These are phyloP conservation scores for Paxillus rubicundulus DNA, from an alignment of 768 basidiomycete genomes.

Conservation along the genomic window DNA sequence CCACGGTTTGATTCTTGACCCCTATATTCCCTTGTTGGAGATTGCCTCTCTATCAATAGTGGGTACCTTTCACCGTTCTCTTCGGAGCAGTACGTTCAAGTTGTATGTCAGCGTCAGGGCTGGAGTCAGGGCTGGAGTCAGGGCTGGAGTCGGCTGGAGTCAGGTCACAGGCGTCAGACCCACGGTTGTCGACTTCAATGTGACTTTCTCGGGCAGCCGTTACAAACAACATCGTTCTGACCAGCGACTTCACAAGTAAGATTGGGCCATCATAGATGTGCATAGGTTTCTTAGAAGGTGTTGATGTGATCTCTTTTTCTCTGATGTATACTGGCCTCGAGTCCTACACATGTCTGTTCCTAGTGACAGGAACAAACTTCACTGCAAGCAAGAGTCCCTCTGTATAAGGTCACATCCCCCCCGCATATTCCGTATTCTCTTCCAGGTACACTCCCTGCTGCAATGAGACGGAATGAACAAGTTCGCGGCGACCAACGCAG, in stretches of 20 bases:
- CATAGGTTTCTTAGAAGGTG: slow-evolving; percentile 60
- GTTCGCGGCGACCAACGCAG: background rate
- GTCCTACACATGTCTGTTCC: slow-evolving; percentile 41
- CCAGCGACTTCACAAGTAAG: slow-evolving; percentile 3
- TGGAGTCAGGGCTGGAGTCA: slow-evolving; percentile 48
- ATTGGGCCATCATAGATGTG: background rate
- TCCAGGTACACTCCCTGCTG: background rate
- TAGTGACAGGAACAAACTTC: slow-evolving; percentile 55
- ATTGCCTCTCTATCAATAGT: slow-evolving; percentile 48
- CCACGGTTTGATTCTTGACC: slow-evolving; percentile 55
- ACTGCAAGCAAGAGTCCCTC: slow-evolving; percentile 50
- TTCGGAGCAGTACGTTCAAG: slow-evolving; percentile 56
- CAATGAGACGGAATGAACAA: background rate
- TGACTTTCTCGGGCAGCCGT: slow-evolving; percentile 42
- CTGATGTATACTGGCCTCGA: background rate
- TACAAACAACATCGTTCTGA: slow-evolving; percentile 25
- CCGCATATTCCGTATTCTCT: background rate
- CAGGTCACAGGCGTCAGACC: slow-evolving; percentile 39
- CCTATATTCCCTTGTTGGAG: slow-evolving; percentile 55
- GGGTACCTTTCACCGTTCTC: slow-evolving; percentile 48
- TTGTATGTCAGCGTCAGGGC: slow-evolving; percentile 34
- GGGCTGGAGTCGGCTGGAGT: slow-evolving; percentile 46
- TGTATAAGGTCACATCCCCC: background rate
- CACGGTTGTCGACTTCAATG: slow-evolving; percentile 46
- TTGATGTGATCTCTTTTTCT: slow-evolving; percentile 57